These are phyloP conservation scores for Coemansia sp. DNA, from an alignment of 192 early-diverging fungal species.

Conservation along the genomic window DNA sequence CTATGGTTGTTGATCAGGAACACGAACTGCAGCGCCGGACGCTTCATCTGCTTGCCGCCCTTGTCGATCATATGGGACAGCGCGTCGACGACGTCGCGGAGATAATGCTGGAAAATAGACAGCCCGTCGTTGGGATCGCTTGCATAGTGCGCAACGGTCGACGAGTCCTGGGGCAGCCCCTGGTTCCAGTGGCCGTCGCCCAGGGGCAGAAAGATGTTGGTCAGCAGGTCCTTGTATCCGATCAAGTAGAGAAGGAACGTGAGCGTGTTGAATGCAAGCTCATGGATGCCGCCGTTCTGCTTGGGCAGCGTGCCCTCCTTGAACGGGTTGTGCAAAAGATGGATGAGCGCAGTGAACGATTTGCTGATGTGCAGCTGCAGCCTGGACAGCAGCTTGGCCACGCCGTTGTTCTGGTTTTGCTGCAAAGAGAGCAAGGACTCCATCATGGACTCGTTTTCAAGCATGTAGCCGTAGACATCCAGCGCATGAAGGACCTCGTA, in stretches of 20 bases:
- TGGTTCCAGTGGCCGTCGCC: constrained; percentile 52
- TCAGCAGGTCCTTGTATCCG: constrained; percentile 46
- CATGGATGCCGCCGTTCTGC: constrained; percentile 49
- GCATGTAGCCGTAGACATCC: constrained; percentile 46
- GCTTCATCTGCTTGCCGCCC: constrained; percentile 53
- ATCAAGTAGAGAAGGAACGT: constrained; percentile 45
- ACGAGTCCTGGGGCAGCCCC: constrained; percentile 18
- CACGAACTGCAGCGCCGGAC: constrained; percentile 44
- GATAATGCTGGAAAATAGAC: constrained; percentile 52
- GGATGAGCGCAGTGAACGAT: constrained; percentile 38
- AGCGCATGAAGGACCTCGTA: constrained; percentile 50
- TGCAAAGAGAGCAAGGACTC: constrained; percentile 27
- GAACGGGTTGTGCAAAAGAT: constrained; percentile 36
- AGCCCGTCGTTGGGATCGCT: constrained; percentile 51
- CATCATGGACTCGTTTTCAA: constrained; percentile 40
- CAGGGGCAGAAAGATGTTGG: constrained; percentile 41
- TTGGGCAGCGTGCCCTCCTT: constrained; percentile 45
- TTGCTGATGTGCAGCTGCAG: constrained; percentile 41
- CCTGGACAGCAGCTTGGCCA: constrained; percentile 34
- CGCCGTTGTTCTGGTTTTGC: constrained; percentile 30
- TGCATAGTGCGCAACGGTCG: constrained; percentile 32
- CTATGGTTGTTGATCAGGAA: constrained; percentile 52
- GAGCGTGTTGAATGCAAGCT: constrained; percentile 44
- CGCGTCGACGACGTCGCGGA: constrained; percentile 48
- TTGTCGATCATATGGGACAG: constrained; percentile 38